Evolutionary conservation across 345 rosid genomes (phyloP), one percentile per base, ranked within the genome.

Genomic region (Xanthoceras sorbifolium): DNA sequence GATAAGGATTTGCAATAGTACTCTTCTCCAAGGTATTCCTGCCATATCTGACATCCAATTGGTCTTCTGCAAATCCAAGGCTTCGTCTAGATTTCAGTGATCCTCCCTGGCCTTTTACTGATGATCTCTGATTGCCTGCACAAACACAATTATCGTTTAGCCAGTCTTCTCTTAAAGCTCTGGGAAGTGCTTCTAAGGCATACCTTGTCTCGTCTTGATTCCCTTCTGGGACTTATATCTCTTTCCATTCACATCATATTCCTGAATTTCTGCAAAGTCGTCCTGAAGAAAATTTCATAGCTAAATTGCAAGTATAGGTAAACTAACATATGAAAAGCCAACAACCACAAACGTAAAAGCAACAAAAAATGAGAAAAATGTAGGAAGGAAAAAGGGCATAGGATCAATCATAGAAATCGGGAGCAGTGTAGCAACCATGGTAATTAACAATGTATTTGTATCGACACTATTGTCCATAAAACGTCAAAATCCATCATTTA

Each of bases 201-300:
- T 76, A 90, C 98, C 93, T 86, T 79, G 81, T 81, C 40, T 76
- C 42, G 62, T 70, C 40, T 57, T 62, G 67, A 11, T 75, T 66
- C 75, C 87, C 76, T 82, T 90, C 70, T 48, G 88, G 15, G 83
- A 78, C 82, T 84, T 89, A 20, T 84, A 32, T 80, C 76, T 88
- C 86, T 79, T 88, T 68, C 86, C 85, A 64, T 83, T 78, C 31
- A 75, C 82, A 69, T 80, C 78, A 80, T 85, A 93, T 70, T 88
- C 96, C 73, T 81, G 34, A 9, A 85, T 81, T 87, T 93, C 93
- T 15, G 97, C 96, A 78, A 90, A 90, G 68, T 89, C 94, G 74
- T 92, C 93, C 99, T 96, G 89, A 32, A 80, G 64, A 66, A 29
- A 74, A 67, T 52, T 36, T 62, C 22, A 12, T 22, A 68, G 25